Percentiles rank a stretch among this genome's conserved stretches.
phyloP scores from a whole-genome alignment of 495 filamentous ascomycete genomes.

The Neurospora hispaniola region DNA sequence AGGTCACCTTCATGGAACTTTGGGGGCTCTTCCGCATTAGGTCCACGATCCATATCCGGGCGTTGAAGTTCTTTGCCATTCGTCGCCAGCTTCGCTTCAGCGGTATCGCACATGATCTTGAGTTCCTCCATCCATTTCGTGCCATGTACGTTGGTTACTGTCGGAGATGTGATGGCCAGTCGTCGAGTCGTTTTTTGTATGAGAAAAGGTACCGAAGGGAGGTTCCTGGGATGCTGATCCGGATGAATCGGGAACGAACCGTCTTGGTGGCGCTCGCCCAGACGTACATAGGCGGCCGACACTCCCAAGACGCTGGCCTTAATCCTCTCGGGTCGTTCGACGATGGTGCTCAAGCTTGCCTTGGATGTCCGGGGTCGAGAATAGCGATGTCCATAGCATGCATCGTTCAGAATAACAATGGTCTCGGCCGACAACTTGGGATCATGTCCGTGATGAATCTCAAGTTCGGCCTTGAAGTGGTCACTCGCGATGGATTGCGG shows the following conservation, averaged over 20 bases:
- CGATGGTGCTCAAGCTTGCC: slow-evolving; percentile 57
- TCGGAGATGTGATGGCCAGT: slow-evolving; percentile 52
- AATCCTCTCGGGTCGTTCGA: slow-evolving; percentile 87
- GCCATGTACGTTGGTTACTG: slow-evolving; percentile 77
- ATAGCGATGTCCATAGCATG: slow-evolving; percentile 86
- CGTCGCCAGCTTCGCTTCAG: slow-evolving; percentile 59
- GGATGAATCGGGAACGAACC: slow-evolving; percentile 54
- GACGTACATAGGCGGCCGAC: slow-evolving; percentile 75
- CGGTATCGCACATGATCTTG: slow-evolving; percentile 67
- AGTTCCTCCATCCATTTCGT: slow-evolving; percentile 85
- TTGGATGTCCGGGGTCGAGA: slow-evolving; percentile 67
- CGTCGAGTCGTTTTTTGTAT: slow-evolving; percentile 63
- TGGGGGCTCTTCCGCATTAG: slow-evolving; percentile 32
- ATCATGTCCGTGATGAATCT: slow-evolving; percentile 45
- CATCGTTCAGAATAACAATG: slow-evolving; percentile 78
- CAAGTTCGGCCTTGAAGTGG: slow-evolving; percentile 60
- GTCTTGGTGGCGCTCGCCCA: slow-evolving; percentile 70
- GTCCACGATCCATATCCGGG: slow-evolving; percentile 39
- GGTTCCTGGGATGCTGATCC: slow-evolving; percentile 32
- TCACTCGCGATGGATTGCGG: slow-evolving; percentile 57
- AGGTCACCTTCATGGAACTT: slow-evolving; percentile 74
- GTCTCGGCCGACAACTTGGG: slow-evolving; percentile 46
- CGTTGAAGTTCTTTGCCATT: slow-evolving; percentile 68
- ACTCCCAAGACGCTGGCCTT: slow-evolving; percentile 74
- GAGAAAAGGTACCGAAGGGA: slow-evolving; percentile 62